phyloP scores from a whole-genome alignment of 768 basidiomycete species.

The Crassisporium funariophilum region DNA sequence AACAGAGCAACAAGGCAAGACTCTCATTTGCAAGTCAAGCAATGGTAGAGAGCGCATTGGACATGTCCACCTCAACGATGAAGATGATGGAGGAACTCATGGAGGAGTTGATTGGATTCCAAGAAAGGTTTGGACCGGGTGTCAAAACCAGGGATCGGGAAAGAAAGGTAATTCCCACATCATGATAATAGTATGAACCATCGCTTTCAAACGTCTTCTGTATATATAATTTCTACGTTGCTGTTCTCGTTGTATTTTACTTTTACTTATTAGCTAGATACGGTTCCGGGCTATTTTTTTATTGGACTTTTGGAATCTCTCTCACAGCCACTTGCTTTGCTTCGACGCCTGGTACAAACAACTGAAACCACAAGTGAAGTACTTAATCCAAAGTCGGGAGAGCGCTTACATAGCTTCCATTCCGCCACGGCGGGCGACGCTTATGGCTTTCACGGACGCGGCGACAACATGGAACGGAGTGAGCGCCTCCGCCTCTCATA shows the following conservation, averaged over 20 bases:
- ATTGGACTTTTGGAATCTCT: too few relatives aligned
- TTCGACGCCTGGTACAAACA: too few relatives aligned
- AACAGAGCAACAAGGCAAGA: conserved; percentile 3
- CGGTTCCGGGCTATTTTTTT: too few relatives aligned
- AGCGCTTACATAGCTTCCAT: conserved; percentile 4
- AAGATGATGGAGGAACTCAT: conserved; percentile 90
- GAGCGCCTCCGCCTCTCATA: conserved; percentile 14
- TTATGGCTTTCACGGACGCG: conserved; percentile 12
- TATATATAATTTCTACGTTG: too few relatives aligned
- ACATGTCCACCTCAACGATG: conserved; percentile 52
- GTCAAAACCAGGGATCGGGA: conserved; percentile 55
- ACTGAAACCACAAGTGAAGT: too few relatives aligned
- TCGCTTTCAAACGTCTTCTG: conserved; percentile 1
- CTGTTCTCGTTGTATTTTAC: too few relatives aligned
- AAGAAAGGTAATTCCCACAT: conserved; percentile 33
- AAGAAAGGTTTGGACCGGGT: conserved; percentile 77
- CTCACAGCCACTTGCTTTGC: too few relatives aligned
- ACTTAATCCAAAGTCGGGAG: background rate
- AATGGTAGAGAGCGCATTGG: conserved; percentile 25
- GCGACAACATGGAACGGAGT: conserved; percentile 15
- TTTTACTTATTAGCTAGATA: too few relatives aligned
- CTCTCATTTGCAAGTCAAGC: conserved; percentile 15
- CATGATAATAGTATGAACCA: background rate
- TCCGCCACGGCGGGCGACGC: background rate
- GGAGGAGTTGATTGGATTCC: conserved; percentile 86